A percentile compares a stretch with the other conserved stretches of the same genome.
Evolutionary conservation across 768 basidiomycete genomes (phyloP).

Genomic region (Collybiopsis luxurians): DNA sequence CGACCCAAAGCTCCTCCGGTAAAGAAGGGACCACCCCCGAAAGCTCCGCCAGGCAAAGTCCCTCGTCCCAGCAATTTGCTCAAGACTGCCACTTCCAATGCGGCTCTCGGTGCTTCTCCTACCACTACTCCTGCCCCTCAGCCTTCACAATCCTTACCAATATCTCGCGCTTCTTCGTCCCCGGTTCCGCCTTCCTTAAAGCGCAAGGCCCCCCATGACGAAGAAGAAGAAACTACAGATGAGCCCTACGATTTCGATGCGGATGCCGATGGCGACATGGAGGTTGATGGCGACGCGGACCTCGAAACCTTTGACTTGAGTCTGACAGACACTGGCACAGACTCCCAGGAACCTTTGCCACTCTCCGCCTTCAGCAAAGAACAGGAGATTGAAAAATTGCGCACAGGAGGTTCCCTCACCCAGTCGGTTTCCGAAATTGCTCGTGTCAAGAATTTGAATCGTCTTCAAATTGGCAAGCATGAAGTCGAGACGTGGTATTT

Average conservation of each 20-base stretch:
- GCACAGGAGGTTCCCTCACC: constrained; percentile 98
- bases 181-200: constrained; percentile 61
- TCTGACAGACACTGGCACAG: constrained; percentile 47
- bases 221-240: constrained; percentile 62
- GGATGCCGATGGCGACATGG: constrained; percentile 72
- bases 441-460: constrained; percentile 97
- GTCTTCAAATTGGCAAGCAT: constrained; percentile 92
- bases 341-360: constrained; percentile 46
- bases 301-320: constrained; percentile 66
- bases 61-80: constrained; percentile 57
- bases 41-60: constrained; percentile 63
- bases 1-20: constrained; percentile 70
- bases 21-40: constrained; percentile 52
- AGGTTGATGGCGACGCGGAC: constrained; percentile 74
- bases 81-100: constrained; percentile 69
- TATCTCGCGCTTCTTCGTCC: constrained; percentile 44
- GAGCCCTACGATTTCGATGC: constrained; percentile 52
- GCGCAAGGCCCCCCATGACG: constrained; percentile 65
- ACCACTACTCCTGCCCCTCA: constrained; percentile 51
- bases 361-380: constrained; percentile 85
- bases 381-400: constrained; percentile 97
- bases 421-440: constrained; percentile 98
- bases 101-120: constrained; percentile 55
- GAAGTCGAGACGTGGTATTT: constrained; percentile 99
- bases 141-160: constrained; percentile 25